Conservation (phyloP, 768 basidiomycete species). For the Clathrus columnatus region DNA sequence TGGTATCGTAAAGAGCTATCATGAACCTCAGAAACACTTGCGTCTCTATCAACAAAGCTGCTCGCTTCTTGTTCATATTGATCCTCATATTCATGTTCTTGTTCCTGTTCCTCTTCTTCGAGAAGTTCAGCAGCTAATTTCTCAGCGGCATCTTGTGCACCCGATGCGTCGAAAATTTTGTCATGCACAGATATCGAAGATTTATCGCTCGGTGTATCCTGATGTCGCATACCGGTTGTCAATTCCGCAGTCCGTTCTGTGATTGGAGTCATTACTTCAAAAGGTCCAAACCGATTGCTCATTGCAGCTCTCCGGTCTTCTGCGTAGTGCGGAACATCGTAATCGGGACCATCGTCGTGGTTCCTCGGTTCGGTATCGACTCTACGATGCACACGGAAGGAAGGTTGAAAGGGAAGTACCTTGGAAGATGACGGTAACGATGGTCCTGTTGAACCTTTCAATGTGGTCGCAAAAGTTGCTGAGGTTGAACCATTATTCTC, state of each 20-base stretch:
- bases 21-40: constrained; percentile 4
- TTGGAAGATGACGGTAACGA: too few relatives aligned
- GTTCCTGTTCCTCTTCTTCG: constrained; percentile 4
- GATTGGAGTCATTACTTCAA: constrained; percentile 96
- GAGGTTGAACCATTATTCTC: constrained; percentile 14
- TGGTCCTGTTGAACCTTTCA: not conserved
- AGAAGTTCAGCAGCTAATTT: constrained; percentile 39
- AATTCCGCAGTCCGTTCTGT: constrained; percentile 90
- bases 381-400: constrained; percentile 1
- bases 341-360: constrained; percentile 18
- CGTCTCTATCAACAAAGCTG: constrained; percentile 1
- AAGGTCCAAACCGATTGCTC: constrained; percentile 69
- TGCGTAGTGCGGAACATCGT: constrained; percentile 17
- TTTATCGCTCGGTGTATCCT: constrained; percentile 21
- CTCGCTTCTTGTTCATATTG: constrained; percentile 17
- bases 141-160: constrained; percentile 46
- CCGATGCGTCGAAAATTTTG: constrained; percentile 19
- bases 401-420: not conserved
- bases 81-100: constrained; percentile 23
- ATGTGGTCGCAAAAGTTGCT: not conserved
- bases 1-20: constrained; percentile 23
- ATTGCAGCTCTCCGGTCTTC: constrained; percentile 35
- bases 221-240: constrained; percentile 50
- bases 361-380: constrained; percentile 12
- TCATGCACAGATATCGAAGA: constrained; percentile 16